Percentiles rank a stretch among this genome's conserved stretches.
Evolutionary conservation across 345 rosid species (phyloP).

Genomic region (Excoecaria agallocha): DNA sequence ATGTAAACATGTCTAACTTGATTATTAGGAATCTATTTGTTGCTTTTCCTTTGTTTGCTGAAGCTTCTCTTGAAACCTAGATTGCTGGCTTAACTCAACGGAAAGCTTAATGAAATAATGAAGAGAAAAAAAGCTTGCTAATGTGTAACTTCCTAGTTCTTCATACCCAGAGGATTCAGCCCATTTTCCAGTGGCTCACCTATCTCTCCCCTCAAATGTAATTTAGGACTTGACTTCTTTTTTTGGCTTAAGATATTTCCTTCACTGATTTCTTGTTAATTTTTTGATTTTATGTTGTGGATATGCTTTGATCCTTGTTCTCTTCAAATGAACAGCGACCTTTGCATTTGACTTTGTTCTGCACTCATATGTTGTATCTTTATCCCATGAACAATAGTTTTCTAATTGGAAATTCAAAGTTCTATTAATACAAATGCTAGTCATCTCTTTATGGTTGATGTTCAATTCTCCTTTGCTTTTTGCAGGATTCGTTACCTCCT

Average conservation of each 20-base stretch:
- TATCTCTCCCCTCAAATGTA: not conserved
- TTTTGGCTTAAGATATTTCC: not conserved
- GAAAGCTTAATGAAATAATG: not conserved
- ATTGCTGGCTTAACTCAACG: not conserved
- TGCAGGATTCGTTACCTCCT: slow-evolving; percentile 97
- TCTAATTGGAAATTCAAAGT: not conserved
- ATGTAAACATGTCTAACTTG: not conserved
- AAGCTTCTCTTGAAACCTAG: not conserved
- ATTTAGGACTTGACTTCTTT: not conserved
- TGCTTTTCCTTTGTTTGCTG: not conserved
- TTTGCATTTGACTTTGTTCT: slow-evolving; percentile 2
- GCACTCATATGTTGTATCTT: not conserved
- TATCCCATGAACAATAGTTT: not conserved
- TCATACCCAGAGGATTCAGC: not conserved
- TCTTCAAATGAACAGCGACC: not conserved
- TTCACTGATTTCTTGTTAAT: not conserved
- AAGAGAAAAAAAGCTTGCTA: not conserved
- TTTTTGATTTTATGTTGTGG: not conserved
- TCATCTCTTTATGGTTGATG: not conserved
- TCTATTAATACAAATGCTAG: not conserved
- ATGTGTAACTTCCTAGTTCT: not conserved
- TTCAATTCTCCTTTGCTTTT: slow-evolving; percentile 15
- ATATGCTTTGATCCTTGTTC: not conserved
- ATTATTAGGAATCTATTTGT: not conserved
- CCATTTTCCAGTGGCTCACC: not conserved